phyloP scores from a whole-genome alignment of 768 basidiomycete species.

The Termitomyces sp. region DNA sequence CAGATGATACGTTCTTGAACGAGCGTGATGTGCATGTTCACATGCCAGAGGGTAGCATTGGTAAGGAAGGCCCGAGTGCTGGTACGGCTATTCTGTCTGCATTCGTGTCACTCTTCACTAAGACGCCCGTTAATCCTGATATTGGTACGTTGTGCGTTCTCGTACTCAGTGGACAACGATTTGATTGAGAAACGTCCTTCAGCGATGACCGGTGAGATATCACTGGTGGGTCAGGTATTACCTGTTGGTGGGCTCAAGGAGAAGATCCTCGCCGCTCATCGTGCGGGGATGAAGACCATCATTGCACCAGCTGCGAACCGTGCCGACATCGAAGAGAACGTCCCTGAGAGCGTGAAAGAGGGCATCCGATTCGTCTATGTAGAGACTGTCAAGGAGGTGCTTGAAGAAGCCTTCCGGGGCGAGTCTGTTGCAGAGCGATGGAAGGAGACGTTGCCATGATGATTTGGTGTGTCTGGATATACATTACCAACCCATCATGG shows the following conservation, averaged over 20 bases:
- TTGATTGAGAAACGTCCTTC: neutral
- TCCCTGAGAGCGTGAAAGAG: slow-evolving; percentile 91
- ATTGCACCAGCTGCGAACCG: slow-evolving; percentile 85
- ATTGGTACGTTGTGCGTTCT: slow-evolving; percentile 61
- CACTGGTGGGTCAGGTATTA: slow-evolving; percentile 91
- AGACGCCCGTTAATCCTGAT: slow-evolving; percentile 78
- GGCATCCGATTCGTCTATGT: slow-evolving; percentile 96
- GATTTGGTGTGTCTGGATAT: slow-evolving; percentile 7
- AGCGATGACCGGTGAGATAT: slow-evolving; percentile 99
- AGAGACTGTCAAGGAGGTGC: slow-evolving; percentile 86
- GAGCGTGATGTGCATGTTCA: slow-evolving; percentile 93
- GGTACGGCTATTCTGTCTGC: slow-evolving; percentile 92
- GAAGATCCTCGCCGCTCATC: slow-evolving; percentile 95
- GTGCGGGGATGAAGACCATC: slow-evolving; percentile 93
- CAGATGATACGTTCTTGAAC: slow-evolving; percentile 74
- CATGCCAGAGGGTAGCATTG: slow-evolving; percentile 93
- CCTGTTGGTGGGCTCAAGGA: slow-evolving; percentile 96
- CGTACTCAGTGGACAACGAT: neutral
- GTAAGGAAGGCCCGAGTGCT: slow-evolving; percentile 95
- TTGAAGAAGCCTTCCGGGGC: slow-evolving; percentile 81
- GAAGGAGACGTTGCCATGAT: slow-evolving; percentile 48
- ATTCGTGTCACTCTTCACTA: slow-evolving; percentile 88
- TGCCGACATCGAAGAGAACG: slow-evolving; percentile 96
- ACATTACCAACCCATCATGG: neutral
- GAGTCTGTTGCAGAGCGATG: slow-evolving; percentile 56